phyloP scores from a whole-genome alignment of 768 basidiomycete species.

The Termitomyces sp. region DNA sequence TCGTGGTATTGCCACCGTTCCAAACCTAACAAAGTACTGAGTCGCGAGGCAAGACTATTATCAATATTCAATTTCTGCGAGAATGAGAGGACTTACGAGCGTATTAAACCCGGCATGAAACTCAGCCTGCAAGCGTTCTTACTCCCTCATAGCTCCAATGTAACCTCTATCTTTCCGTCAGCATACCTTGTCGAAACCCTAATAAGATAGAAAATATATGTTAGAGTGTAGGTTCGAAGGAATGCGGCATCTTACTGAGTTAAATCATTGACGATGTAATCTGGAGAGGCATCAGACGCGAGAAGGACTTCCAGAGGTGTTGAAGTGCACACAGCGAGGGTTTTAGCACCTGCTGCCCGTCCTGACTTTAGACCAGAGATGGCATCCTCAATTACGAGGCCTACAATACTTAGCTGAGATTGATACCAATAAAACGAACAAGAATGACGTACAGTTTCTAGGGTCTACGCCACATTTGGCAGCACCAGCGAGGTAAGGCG shows the following conservation, averaged over 20 bases:
- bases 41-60: too few relatives aligned
- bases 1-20: too few relatives aligned
- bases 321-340: conserved; percentile 83
- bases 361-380: conserved; percentile 79
- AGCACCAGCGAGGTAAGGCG: conserved; percentile 82
- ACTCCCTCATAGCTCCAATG: conserved; percentile 30
- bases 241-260: conserved; percentile 43
- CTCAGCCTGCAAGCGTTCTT: not conserved
- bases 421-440: not conserved
- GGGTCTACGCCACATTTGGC: conserved; percentile 50
- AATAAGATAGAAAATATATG: too few relatives aligned
- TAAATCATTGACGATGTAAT: conserved; percentile 69
- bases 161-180: conserved; percentile 45
- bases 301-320: conserved; percentile 55
- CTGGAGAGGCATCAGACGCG: conserved; percentile 49
- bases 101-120: not conserved
- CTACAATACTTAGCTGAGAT: conserved; percentile 28
- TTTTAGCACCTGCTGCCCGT: conserved; percentile 68
- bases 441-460: conserved; percentile 44
- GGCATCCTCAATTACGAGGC: conserved; percentile 88
- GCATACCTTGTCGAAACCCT: conserved; percentile 44
- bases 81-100: too few relatives aligned
- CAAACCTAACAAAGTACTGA: too few relatives aligned
- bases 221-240: not conserved
- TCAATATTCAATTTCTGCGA: too few relatives aligned